Evolutionary conservation across 2,329 filamentous ascomycete species (phyloP), one percentile per base, ranked within the genome.

Genomic region (Calonectria ilicicola): DNA sequence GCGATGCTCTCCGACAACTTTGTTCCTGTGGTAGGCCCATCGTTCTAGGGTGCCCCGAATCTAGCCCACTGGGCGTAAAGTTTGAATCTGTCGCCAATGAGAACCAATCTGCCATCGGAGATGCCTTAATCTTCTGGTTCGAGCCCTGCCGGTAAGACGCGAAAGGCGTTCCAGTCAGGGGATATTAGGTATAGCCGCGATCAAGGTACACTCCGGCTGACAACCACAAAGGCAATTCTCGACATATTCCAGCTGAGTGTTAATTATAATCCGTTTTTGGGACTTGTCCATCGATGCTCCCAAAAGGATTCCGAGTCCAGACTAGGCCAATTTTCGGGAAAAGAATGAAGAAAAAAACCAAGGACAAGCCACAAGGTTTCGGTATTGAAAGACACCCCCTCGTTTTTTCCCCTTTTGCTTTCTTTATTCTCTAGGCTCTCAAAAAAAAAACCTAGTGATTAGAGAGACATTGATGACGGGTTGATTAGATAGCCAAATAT

Each of bases 41-140:
- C n/a, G 53, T 35, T n/a, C 12, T 23, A 67, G 72, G 70, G 56
- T 56, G 49, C 65, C 68, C 46, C 17, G 63, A 62, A 32, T 51
- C 51, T 65, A 62, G 40, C 65, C 77, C 74, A 75, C 69, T 32
- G 9, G 49, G 53, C 29, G 47, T 21, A 75, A 78, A 73, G 67
- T 72, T 44, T 74, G 72, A 77, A 73, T 67, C 65, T 21, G 29
- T 51, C 38, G 9, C 49, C 7, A 67, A 69, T 53, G 70, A 69
- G 65, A 68, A 21, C 65, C 44, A 42, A 62, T 65, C 51, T 58
- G 69, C 42, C 63, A 47, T 58, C 46, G 53, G 58, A 47, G 46
- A 66, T 40, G 70, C 65, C 66, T 64, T 69, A 66, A 74, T 68
- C 46, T 65, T 60, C 46, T 68, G 44, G 65, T 38, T 68, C 44